Evolutionary conservation across 2,329 filamentous ascomycete genomes (phyloP), one percentile per base, ranked within the genome.

Genomic region (Chrysoporthe cubensis): DNA sequence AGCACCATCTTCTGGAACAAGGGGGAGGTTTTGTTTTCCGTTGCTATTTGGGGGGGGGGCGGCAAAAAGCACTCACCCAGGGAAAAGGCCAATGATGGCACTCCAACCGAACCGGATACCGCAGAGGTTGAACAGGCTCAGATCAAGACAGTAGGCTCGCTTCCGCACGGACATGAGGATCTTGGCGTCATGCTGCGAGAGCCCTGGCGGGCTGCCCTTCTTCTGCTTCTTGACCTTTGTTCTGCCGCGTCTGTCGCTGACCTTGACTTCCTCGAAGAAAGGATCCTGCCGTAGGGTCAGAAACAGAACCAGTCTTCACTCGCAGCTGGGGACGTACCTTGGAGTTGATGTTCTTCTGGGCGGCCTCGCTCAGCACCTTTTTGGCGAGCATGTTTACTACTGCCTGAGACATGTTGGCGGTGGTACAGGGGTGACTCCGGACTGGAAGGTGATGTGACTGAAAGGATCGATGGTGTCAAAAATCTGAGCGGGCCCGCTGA

Each of bases 41-140:
- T 9, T 37, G 34, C 21, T 18, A 2, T 37, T 21, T 21, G 21
- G 13, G 52, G 26, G 26, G 26, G 26, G 26, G 26, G 26, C 2
- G 26, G 26, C 26, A n/a, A 67, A 16, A 21, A n/a, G 14, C 66
- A 86, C 91, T 84, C 85, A 93, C 87, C 87, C 87, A 73, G 96
- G 96, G 65, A 98, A 79, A 8, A 98, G 76, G 16, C 90, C 96
- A 74, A 98, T 92, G 67, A 97, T 87, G 73, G 90, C 91, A 63
- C 92, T 88, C 93, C 94, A 97, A 65, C 96, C 96, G 76, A 98
- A 94, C 67, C 90, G 88, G 68, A 97, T 85, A 56, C 94, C 93
- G 71, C 91, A 87, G 75, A 93, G 87, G 75, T 87, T 94, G 82
- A 95, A 96, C 6, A 97, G 86, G 66, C 87, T 88, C 83, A 93